phyloP scores from a whole-genome alignment of 495 filamentous ascomycete species.

The Aspergillus diversus region DNA sequence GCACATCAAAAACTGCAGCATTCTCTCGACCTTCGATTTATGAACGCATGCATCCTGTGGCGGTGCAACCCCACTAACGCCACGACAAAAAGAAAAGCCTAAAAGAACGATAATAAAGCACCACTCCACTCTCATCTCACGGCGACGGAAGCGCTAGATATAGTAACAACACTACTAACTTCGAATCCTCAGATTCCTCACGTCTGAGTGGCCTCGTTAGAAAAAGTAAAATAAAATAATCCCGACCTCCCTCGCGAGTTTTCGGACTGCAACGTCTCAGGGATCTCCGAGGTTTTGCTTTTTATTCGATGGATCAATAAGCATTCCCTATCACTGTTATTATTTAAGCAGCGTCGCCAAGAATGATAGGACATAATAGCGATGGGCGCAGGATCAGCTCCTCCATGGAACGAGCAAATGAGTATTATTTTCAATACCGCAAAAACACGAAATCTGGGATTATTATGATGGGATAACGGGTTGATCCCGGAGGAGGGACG shows the following conservation, averaged over 20 bases:
- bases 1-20: neutral
- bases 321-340: conserved; percentile 1
- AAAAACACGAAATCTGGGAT: neutral
- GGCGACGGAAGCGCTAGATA: too few relatives aligned
- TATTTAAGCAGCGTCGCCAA: neutral
- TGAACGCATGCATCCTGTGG: conserved; percentile 13
- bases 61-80: conserved; percentile 18
- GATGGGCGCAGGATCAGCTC: neutral
- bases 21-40: conserved; percentile 5
- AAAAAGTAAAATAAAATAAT: too few relatives aligned
- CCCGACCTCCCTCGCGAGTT: neutral
- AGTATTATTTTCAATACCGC: neutral
- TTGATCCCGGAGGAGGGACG: neutral
- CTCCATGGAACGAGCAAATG: too few relatives aligned
- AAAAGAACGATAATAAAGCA: too few relatives aligned
- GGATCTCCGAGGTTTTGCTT: conserved; percentile 1
- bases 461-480: neutral
- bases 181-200: neutral
- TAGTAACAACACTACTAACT: neutral
- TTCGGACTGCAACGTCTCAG: neutral
- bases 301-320: conserved; percentile 9
- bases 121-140: too few relatives aligned
- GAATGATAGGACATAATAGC: neutral
- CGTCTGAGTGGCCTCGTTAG: too few relatives aligned
- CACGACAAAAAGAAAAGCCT: neutral